Evolutionary conservation across 2,329 filamentous ascomycete species (phyloP).

Genomic region (Fusarium sp.): DNA sequence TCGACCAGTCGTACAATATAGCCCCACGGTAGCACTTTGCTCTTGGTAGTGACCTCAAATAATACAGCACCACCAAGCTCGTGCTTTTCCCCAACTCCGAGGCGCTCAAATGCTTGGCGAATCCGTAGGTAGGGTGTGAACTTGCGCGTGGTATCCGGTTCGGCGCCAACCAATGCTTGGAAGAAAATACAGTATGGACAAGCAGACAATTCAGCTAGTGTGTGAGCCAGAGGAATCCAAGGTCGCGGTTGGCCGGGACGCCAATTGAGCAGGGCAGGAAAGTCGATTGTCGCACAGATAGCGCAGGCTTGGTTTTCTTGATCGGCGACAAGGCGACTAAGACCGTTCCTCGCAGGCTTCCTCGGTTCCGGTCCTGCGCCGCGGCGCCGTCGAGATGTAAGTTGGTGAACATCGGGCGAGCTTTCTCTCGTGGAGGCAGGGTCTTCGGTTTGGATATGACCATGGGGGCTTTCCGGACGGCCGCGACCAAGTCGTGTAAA

Average conservation of each 20-base stretch:
- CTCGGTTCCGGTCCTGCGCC: conserved; percentile 35
- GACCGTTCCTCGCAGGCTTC: conserved; percentile 45
- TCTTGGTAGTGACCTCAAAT: conserved; percentile 52
- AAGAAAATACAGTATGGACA: conserved; percentile 56
- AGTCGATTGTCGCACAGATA: conserved; percentile 51
- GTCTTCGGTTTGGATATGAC: conserved; percentile 37
- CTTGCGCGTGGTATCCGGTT: conserved; percentile 47
- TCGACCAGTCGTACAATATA: conserved; percentile 50
- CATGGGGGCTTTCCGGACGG: conserved; percentile 36
- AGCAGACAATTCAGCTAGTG: conserved; percentile 43
- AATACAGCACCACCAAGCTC: conserved; percentile 51
- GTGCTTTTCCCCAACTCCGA: conserved; percentile 53
- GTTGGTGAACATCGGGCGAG: conserved; percentile 51
- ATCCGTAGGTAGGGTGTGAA: conserved; percentile 55
- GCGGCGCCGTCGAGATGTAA: conserved; percentile 46
- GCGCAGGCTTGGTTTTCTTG: conserved; percentile 46
- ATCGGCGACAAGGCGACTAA: conserved; percentile 46
- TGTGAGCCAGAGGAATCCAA: conserved; percentile 52
- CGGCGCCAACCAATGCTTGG: conserved; percentile 49
- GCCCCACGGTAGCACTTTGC: conserved; percentile 52
- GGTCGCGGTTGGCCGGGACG: conserved; percentile 50
- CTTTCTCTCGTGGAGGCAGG: conserved; percentile 40
- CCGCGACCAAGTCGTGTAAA: conserved; percentile 48
- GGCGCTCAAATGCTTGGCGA: conserved; percentile 52
- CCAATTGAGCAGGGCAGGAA: conserved; percentile 52